Conservation (phyloP, 352 stramenopile genomes). For the Globisporangium iwayamae region DNA sequence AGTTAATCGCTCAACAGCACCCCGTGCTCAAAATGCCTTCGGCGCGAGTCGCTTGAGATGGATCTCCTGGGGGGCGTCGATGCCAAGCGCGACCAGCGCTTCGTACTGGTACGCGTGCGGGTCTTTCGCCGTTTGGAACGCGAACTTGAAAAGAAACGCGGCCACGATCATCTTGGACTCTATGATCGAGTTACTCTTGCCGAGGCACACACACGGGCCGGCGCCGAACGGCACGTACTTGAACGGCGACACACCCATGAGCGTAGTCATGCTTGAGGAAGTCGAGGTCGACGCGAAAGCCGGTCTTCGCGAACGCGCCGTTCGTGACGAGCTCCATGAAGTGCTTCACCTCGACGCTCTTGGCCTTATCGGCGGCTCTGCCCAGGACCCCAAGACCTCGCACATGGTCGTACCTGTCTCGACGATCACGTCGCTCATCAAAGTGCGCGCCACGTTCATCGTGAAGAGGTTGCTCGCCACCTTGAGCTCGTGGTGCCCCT, state of each 20-base stretch:
- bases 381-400: background rate
- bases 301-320: conserved; percentile 61
- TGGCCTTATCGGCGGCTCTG: background rate
- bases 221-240: conserved; percentile 43
- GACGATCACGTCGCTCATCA: conserved; percentile 20
- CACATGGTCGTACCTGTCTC: background rate
- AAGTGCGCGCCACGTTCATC: conserved; percentile 26
- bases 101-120: conserved; percentile 16
- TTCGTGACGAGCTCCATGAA: conserved; percentile 54
- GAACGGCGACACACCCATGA: conserved; percentile 24
- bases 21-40: background rate
- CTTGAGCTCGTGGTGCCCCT: conserved; percentile 44
- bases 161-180: conserved; percentile 30
- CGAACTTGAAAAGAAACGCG: conserved; percentile 22
- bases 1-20: too few species aligned
- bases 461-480: conserved; percentile 28
- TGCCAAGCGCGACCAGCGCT: conserved; percentile 14
- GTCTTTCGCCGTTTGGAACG: conserved; percentile 12
- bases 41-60: background rate
- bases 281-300: conserved; percentile 32
- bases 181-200: conserved; percentile 27
- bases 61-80: background rate
- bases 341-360: conserved; percentile 36
- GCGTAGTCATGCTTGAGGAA: conserved; percentile 29
- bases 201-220: conserved; percentile 42